A percentile compares a stretch with the other conserved stretches of the same genome.
Evolutionary conservation across 176 grass and related monocot genomes (phyloP).

Genomic region (Cenchrus americanus): DNA sequence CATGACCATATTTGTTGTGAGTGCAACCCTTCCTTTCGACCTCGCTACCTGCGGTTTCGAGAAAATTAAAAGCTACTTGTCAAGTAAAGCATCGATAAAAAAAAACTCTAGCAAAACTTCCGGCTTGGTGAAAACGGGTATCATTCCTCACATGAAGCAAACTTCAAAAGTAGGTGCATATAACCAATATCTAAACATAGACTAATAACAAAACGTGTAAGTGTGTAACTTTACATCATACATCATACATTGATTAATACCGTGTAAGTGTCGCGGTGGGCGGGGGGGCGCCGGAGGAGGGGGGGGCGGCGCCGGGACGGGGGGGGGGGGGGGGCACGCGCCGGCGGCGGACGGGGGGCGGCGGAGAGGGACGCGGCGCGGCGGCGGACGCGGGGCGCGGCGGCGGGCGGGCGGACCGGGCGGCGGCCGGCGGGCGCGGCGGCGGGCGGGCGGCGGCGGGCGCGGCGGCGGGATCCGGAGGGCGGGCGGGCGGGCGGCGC

Average conservation of each 20-base stretch:
- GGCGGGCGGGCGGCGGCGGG: no score
- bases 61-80: conserved; percentile 12
- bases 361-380: no score
- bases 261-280: no score
- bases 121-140: not conserved
- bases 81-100: conserved; percentile 5
- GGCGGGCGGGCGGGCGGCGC: no score
- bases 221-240: conserved; percentile 12
- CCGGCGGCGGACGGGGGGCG: no score
- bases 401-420: no score
- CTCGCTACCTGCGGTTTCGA: conserved; percentile 78
- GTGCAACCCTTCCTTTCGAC: conserved; percentile 89
- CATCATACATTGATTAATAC: conserved; percentile 2
- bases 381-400: no score
- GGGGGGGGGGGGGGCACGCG: no score
- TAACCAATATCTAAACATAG: not conserved
- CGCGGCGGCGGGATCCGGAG: no score
- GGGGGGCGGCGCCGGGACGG: no score
- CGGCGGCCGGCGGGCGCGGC: no score
- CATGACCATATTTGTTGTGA: conserved; percentile 93
- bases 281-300: no score
- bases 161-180: not conserved
- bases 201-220: not conserved
- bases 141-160: conserved; percentile 2
- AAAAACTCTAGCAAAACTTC: not conserved